phyloP scores from a whole-genome alignment of 805 yeast species.

The Candida ortonii region DNA sequence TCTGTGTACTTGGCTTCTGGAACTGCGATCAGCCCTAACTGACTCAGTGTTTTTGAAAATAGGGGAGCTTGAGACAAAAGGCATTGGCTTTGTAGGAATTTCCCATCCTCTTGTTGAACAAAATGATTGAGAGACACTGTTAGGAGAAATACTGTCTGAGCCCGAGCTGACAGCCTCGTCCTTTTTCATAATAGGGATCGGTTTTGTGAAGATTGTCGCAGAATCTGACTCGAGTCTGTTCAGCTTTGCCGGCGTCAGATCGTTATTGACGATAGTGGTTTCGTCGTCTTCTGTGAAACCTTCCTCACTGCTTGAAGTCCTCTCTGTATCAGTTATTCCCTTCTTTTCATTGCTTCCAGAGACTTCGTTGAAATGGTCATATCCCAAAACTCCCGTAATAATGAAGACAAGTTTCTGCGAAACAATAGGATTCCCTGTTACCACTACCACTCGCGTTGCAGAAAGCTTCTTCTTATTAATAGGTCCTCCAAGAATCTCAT shows the following conservation, averaged over 20 bases:
- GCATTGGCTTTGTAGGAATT: constrained; percentile 30
- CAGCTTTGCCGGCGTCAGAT: constrained; percentile 1
- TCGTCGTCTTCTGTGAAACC: constrained; percentile 3
- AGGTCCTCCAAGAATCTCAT: constrained; percentile 36
- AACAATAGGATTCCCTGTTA: constrained; percentile 56
- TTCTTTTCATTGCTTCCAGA: background rate
- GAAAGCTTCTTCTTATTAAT: constrained; percentile 22
- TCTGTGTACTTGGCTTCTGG: constrained; percentile 23
- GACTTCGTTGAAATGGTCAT: constrained; percentile 23
- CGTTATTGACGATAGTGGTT: constrained; percentile 2
- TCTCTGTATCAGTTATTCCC: background rate
- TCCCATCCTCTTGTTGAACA: constrained; percentile 42
- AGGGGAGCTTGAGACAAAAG: constrained; percentile 25
- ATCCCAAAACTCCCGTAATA: constrained; percentile 47
- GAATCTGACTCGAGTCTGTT: no score
- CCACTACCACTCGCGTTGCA: constrained; percentile 44
- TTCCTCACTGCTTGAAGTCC: background rate
- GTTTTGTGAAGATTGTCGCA: constrained; percentile 13
- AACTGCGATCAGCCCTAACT: constrained; percentile 20
- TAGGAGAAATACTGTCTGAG: constrained; percentile 14
- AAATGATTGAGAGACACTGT: constrained; percentile 13
- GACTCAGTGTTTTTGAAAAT: constrained; percentile 9
- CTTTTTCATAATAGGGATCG: constrained; percentile 22
- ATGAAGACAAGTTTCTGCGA: constrained; percentile 54
- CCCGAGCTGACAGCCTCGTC: constrained; percentile 5